These are phyloP conservation scores for Pelagophyceae sp. DNA, from an alignment of 352 stramenopile species.

Conservation along the genomic window DNA sequence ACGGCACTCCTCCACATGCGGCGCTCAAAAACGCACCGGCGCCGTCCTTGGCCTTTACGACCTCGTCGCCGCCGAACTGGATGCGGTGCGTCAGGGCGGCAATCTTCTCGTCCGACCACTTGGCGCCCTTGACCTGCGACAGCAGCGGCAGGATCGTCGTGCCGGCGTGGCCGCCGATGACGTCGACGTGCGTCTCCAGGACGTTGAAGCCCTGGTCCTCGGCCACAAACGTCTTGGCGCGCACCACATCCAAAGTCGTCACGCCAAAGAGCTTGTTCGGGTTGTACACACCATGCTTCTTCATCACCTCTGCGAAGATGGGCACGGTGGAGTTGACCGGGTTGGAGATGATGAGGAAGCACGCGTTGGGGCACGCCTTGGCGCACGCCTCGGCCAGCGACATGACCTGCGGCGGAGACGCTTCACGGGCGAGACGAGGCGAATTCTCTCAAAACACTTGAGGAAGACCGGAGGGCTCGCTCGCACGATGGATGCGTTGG, in stretches of 20 bases:
- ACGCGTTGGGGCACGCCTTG: slow-evolving; percentile 88
- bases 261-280: slow-evolving; percentile 94
- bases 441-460: no score
- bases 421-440: slow-evolving; percentile 89
- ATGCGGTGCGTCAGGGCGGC: slow-evolving; percentile 89
- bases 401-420: no score
- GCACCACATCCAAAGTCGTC: slow-evolving; percentile 94
- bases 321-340: slow-evolving; percentile 98
- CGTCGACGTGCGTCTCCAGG: slow-evolving; percentile 53
- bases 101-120: slow-evolving; percentile 84
- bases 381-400: slow-evolving; percentile 82
- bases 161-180: slow-evolving; percentile 96
- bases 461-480: no score
- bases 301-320: slow-evolving; percentile 96
- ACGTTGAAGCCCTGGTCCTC: slow-evolving; percentile 56
- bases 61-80: slow-evolving; percentile 88
- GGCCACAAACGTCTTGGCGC: slow-evolving; percentile 90
- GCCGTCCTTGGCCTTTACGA: slow-evolving; percentile 94
- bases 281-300: slow-evolving; percentile 88
- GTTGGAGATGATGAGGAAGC: slow-evolving; percentile 96
- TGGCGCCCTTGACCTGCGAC: slow-evolving; percentile 80
- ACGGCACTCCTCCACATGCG: background rate
- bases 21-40: slow-evolving; percentile 40
- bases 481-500: slow-evolving; percentile 40
- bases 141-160: slow-evolving; percentile 98